These are phyloP conservation scores for Sclerotinia borealis DNA, from an alignment of 2,329 filamentous ascomycete species.

Conservation along the genomic window DNA sequence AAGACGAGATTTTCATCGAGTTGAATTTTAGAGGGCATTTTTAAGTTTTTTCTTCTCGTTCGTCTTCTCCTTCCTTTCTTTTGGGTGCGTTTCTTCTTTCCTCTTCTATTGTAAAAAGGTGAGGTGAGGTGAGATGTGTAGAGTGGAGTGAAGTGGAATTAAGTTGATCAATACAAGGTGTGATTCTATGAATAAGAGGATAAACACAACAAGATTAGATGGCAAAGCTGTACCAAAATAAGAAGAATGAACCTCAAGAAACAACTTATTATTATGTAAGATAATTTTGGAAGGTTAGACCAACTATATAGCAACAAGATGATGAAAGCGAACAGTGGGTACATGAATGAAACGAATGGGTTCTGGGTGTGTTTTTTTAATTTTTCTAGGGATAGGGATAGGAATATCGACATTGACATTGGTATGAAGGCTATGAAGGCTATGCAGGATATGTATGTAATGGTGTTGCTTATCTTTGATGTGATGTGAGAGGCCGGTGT, in stretches of 20 bases:
- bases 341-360: background rate
- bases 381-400: background rate
- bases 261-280: too few relatives aligned
- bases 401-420: background rate
- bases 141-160: too few relatives aligned
- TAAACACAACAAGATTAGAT: too few relatives aligned
- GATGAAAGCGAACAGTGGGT: conserved; percentile 1
- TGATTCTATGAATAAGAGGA: too few relatives aligned
- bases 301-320: background rate
- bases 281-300: background rate
- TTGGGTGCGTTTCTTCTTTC: background rate
- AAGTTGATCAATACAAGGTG: too few relatives aligned
- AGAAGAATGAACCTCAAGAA: too few relatives aligned
- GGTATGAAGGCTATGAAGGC: background rate
- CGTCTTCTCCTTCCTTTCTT: too few relatives aligned
- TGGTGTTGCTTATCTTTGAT: background rate
- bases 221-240: too few relatives aligned
- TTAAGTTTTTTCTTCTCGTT: too few relatives aligned
- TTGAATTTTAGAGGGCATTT: conserved; percentile 36
- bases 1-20: conserved; percentile 37
- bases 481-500: background rate
- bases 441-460: background rate
- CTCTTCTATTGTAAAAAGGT: too few relatives aligned
- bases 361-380: background rate
- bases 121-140: too few relatives aligned